phyloP scores from a whole-genome alignment of 371 early-diverging fungal genomes.

The Parasitella parasitica region DNA sequence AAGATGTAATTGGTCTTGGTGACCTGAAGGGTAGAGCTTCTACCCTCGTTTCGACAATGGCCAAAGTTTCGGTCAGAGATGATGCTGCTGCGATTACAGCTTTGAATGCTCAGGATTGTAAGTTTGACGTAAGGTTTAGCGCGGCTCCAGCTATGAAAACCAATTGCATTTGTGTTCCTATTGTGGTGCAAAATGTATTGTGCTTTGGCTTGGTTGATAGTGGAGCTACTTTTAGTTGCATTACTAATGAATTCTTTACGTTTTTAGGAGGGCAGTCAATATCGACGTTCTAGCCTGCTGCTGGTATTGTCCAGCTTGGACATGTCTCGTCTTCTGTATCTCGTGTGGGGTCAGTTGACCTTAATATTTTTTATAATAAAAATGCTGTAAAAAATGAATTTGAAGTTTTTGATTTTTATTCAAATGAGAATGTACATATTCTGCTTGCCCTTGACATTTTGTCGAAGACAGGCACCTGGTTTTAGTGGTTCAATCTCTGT shows the following conservation, averaged over 20 bases:
- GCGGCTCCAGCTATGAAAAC: background rate
- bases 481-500: too few relatives aligned
- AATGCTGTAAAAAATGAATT: background rate
- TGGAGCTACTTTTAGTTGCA: background rate
- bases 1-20: too few relatives aligned
- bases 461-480: too few relatives aligned
- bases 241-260: background rate
- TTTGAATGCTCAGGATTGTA: background rate
- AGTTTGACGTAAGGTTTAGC: background rate
- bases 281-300: background rate
- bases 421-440: background rate
- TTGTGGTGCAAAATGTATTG: slow-evolving; percentile 2
- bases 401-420: slow-evolving; percentile 9
- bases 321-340: background rate
- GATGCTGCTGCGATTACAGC: background rate
- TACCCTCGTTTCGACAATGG: too few relatives aligned
- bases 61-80: too few relatives aligned
- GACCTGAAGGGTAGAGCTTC: too few relatives aligned
- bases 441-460: slow-evolving; percentile 5
- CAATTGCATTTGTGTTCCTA: background rate
- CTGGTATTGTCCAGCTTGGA: background rate
- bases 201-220: slow-evolving; percentile 5
- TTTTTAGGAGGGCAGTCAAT: background rate
- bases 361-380: slow-evolving; percentile 9
- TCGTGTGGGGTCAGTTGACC: background rate